These are phyloP conservation scores for Dysphania ambrosioides DNA, from an alignment of 148 eudicot species.

Conservation along the genomic window DNA sequence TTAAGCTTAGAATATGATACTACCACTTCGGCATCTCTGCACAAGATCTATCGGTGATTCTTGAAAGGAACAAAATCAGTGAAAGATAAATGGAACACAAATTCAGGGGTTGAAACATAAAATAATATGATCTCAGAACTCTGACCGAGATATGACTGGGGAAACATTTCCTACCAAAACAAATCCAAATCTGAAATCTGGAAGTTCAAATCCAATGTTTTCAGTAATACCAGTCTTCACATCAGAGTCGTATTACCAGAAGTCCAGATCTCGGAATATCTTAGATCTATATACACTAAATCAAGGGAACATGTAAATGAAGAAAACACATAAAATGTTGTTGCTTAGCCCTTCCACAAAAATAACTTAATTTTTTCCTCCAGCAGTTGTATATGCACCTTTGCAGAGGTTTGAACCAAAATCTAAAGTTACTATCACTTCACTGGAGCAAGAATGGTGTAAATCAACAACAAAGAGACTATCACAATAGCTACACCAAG, in stretches of 20 bases:
- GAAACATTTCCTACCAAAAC: neutral
- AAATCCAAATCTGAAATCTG: neutral
- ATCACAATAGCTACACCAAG: constrained; percentile 65
- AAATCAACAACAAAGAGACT: constrained; percentile 65
- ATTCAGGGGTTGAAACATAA: too few species aligned
- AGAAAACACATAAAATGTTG: neutral
- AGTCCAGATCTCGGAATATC: neutral
- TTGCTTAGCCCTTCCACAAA: neutral
- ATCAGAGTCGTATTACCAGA: too few species aligned
- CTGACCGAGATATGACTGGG: neutral
- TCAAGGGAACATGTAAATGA: neutral
- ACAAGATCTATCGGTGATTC: too few species aligned
- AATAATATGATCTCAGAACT: too few species aligned
- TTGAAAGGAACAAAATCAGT: too few species aligned
- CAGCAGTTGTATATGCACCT: neutral
- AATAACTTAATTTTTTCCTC: neutral
- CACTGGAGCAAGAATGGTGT: constrained; percentile 68
- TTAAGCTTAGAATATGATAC: too few species aligned
- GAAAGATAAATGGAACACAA: too few species aligned
- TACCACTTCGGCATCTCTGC: too few species aligned
- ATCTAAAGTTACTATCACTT: constrained; percentile 33
- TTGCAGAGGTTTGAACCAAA: neutral
- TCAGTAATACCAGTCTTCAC: neutral
- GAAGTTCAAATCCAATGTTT: neutral
- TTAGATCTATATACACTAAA: constrained; percentile 16